Evolutionary conservation across 805 yeast species (phyloP).

Genomic region (Saturnispora diversa): DNA sequence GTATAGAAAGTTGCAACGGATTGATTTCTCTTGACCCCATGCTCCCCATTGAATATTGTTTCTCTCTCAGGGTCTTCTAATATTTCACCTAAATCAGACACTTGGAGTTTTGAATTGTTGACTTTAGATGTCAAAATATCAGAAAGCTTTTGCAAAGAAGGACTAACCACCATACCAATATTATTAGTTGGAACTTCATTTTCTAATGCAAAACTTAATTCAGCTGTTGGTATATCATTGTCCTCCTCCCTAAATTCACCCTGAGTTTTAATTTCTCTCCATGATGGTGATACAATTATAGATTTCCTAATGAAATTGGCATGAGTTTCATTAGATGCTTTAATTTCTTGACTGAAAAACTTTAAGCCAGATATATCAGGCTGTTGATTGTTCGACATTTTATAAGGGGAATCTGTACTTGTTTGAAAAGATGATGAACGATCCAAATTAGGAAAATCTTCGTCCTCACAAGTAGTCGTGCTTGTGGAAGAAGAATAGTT

Average conservation of each 20-base stretch:
- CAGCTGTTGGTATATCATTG: constrained; percentile 6
- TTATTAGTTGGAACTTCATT: constrained; percentile 27
- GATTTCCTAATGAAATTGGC: constrained; percentile 28
- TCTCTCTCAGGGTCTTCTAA: constrained; percentile 14
- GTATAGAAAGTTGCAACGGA: constrained; percentile 28
- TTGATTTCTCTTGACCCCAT: constrained; percentile 14
- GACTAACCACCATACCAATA: constrained; percentile 30
- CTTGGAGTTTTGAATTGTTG: constrained; percentile 7
- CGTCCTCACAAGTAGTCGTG: constrained; percentile 28
- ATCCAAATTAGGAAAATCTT: constrained; percentile 27
- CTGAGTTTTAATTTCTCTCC: constrained; percentile 20
- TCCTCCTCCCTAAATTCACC: constrained; percentile 1
- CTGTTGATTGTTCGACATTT: constrained; percentile 7
- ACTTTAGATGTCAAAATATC: constrained; percentile 27
- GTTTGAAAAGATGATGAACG: constrained; percentile 33
- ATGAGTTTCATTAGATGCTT: constrained; percentile 26
- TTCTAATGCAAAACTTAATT: constrained; percentile 3
- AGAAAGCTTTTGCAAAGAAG: constrained; percentile 31
- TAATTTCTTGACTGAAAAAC: constrained; percentile 18
- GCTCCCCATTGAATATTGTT: neutral
- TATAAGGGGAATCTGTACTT: constrained; percentile 27
- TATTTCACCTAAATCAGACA: constrained; percentile 17
- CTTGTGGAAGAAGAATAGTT: constrained; percentile 25
- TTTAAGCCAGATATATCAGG: constrained; percentile 12
- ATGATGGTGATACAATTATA: constrained; percentile 28